A percentile compares a stretch with the other conserved stretches of the same genome.
These are phyloP conservation scores for Geotrichum aggregatum DNA, from an alignment of 1,139 yeast species.

Conservation along the genomic window DNA sequence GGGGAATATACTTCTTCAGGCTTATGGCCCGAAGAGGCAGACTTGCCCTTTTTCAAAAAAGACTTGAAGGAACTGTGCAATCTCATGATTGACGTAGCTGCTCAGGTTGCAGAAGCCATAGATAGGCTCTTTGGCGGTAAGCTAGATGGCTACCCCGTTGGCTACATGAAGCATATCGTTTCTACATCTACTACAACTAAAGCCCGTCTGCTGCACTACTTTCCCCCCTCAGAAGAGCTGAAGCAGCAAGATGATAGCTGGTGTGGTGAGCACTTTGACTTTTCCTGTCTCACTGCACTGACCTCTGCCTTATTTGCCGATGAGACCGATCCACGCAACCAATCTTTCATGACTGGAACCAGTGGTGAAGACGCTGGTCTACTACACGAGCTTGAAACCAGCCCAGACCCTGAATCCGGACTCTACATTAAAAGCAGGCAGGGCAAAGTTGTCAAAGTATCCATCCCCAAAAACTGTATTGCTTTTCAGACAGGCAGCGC, in stretches of 20 bases:
- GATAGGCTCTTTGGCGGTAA: conserved; percentile 43
- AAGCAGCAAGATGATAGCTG: conserved; percentile 39
- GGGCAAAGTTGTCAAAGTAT: conserved; percentile 48
- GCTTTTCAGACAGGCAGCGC: conserved; percentile 69
- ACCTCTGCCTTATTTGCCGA: conserved; percentile 55
- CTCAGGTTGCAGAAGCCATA: conserved; percentile 51
- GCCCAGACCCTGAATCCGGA: conserved; percentile 51
- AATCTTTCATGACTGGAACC: too few relatives aligned
- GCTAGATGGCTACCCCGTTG: conserved; percentile 36
- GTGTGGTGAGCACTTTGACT: conserved; percentile 68
- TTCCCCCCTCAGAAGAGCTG: conserved; percentile 11
- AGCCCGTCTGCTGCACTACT: conserved; percentile 58
- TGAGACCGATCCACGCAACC: conserved; percentile 33
- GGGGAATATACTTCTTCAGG: conserved; percentile 50
- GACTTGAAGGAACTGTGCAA: conserved; percentile 40
- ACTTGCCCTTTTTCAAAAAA: conserved; percentile 31
- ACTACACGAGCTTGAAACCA: conserved; percentile 31
- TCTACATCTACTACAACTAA: conserved; percentile 52
- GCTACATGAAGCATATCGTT: conserved; percentile 48
- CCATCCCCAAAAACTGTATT: conserved; percentile 52
- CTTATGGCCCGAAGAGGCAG: conserved; percentile 50
- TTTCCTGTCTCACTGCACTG: conserved; percentile 58
- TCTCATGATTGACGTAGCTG: conserved; percentile 51
- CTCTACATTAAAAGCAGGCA: conserved; percentile 51
- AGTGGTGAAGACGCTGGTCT: too few relatives aligned